These are phyloP conservation scores for Petunia axillaris DNA, from an alignment of 257 asterid species.

Conservation along the genomic window DNA sequence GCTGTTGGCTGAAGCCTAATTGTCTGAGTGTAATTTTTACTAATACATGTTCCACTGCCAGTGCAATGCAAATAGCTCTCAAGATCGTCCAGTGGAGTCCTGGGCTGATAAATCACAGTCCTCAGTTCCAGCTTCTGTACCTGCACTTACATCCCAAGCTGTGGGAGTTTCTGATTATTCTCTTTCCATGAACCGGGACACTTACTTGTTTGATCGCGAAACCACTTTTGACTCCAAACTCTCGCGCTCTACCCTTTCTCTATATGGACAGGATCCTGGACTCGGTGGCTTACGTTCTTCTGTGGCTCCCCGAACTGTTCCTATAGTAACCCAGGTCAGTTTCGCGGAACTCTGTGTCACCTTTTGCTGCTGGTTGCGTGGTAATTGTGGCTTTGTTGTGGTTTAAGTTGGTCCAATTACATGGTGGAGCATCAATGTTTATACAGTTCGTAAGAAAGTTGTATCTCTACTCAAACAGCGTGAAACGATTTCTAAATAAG, in stretches of 20 bases:
- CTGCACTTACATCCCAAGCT: slow-evolving; percentile 25
- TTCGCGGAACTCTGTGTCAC: slow-evolving; percentile 3
- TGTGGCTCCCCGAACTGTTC: slow-evolving; percentile 56
- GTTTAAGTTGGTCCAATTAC: neutral
- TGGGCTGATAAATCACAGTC: slow-evolving; percentile 61
- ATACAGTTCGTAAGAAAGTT: neutral
- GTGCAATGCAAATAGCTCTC: slow-evolving; percentile 55
- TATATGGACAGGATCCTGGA: slow-evolving; percentile 66
- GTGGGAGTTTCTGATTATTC: slow-evolving; percentile 46
- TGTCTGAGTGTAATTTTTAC: slow-evolving; percentile 5
- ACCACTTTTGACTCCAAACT: slow-evolving; percentile 52
- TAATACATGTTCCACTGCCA: slow-evolving; percentile 36
- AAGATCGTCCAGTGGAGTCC: slow-evolving; percentile 63
- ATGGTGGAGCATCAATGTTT: neutral
- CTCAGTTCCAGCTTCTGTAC: slow-evolving; percentile 21
- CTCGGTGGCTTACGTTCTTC: slow-evolving; percentile 55
- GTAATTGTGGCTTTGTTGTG: neutral
- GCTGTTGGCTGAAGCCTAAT: neutral
- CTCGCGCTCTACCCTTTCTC: slow-evolving; percentile 47
- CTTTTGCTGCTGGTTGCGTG: neutral
- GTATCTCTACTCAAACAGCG: neutral
- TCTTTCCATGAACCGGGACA: slow-evolving; percentile 58
- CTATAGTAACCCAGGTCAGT: slow-evolving; percentile 82
- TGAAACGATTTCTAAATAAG: neutral
- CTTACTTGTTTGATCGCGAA: slow-evolving; percentile 56